Conservation (phyloP, 129 eudicot genomes). For the Flaveria brownii region DNA sequence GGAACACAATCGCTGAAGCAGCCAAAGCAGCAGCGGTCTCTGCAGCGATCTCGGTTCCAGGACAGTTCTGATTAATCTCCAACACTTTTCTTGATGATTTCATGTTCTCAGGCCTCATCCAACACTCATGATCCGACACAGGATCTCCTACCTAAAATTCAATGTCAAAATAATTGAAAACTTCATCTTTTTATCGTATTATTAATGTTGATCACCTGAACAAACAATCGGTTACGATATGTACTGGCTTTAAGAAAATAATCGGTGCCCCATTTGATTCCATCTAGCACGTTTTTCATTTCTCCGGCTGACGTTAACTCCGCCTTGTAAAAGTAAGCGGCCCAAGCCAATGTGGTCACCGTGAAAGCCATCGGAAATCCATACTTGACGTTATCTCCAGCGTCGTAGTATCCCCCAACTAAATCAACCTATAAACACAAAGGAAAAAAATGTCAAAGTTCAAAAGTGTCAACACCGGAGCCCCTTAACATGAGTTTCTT, state of each 20-base stretch:
- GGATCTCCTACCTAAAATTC: constrained; percentile 75
- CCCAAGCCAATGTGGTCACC: constrained; percentile 80
- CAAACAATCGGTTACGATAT: constrained; percentile 48
- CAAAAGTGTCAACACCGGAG: background rate
- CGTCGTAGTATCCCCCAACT: constrained; percentile 93
- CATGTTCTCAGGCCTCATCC: constrained; percentile 86
- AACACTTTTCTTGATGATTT: constrained; percentile 63
- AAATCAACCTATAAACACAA: constrained; percentile 59
- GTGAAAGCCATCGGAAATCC: constrained; percentile 95
- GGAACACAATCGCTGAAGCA: constrained; percentile 64
- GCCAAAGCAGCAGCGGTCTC: constrained; percentile 90
- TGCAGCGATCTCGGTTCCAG: constrained; percentile 90
- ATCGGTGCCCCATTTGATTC: constrained; percentile 84
- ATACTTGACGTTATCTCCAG: constrained; percentile 89
- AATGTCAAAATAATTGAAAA: background rate
- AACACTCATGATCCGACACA: constrained; percentile 63
- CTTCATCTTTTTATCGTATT: too few species aligned
- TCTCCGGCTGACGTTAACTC: constrained; percentile 72
- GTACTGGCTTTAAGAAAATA: constrained; percentile 64
- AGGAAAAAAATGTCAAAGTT: background rate
- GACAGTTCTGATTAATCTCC: constrained; percentile 45
- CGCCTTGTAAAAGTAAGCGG: constrained; percentile 42
- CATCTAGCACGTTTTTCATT: constrained; percentile 43
- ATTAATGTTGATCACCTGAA: constrained; percentile 49
- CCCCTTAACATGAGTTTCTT: too few species aligned